Evolutionary conservation across 2,329 filamentous ascomycete species (phyloP).

Genomic region (Fusarium sp.): DNA sequence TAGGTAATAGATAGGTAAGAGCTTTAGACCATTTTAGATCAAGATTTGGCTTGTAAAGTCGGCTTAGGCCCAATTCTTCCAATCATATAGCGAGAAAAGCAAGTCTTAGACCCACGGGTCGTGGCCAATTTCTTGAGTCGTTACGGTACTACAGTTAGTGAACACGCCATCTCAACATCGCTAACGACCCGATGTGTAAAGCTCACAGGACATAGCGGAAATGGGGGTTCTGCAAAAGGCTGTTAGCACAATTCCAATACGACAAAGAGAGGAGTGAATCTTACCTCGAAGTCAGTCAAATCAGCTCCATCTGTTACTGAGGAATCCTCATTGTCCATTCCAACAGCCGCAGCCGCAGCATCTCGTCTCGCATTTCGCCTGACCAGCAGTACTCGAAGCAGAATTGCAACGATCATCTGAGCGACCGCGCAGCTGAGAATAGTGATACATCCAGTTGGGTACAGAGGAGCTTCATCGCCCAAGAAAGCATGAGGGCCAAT

Average conservation of each 20-base stretch:
- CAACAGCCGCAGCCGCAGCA: neutral
- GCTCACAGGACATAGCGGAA: slow-evolving; percentile 27
- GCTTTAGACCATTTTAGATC: no score
- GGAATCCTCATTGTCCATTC: neutral
- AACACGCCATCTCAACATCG: neutral
- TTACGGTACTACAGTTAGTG: no score
- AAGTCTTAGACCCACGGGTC: no score
- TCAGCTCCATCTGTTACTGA: slow-evolving; percentile 16
- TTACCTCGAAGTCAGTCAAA: slow-evolving; percentile 40
- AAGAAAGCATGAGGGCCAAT: slow-evolving; percentile 53
- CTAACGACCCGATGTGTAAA: neutral
- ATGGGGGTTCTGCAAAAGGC: slow-evolving; percentile 16
- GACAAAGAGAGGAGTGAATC: fast-evolving
- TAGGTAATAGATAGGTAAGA: no score
- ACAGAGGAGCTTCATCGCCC: slow-evolving; percentile 57
- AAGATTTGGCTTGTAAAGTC: no score
- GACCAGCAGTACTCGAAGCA: slow-evolving; percentile 16
- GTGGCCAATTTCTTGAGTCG: no score
- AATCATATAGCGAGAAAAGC: no score
- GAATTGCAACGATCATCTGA: slow-evolving; percentile 35
- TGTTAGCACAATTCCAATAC: neutral
- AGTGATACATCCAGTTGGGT: slow-evolving; percentile 61
- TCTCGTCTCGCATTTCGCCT: slow-evolving; percentile 30
- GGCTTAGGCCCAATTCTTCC: no score
- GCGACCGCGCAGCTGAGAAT: slow-evolving; percentile 28